These are phyloP conservation scores for Sarcodon aspratus DNA, from an alignment of 768 basidiomycete genomes.

Conservation along the genomic window DNA sequence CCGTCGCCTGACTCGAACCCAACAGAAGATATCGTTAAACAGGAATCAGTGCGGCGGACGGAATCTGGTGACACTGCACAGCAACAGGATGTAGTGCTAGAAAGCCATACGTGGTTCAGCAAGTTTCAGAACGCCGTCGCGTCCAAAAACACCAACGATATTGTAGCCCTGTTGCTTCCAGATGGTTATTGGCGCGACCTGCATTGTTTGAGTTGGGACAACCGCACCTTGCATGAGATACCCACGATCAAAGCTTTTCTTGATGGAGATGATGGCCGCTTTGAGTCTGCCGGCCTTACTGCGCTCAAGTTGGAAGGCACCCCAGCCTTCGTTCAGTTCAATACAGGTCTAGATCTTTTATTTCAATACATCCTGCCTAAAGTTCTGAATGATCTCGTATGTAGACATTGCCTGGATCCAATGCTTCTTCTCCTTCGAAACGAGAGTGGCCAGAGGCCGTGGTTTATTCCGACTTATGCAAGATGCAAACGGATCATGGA, in stretches of 20 bases:
- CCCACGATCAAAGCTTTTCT: slow-evolving; percentile 25
- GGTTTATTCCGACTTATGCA: slow-evolving; percentile 24
- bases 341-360: too few relatives aligned
- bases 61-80: too few relatives aligned
- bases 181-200: slow-evolving; percentile 39
- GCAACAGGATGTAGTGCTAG: too few relatives aligned
- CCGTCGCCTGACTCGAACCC: too few relatives aligned
- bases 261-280: neutral
- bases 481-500: slow-evolving; percentile 16
- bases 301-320: too few relatives aligned
- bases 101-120: neutral
- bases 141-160: neutral
- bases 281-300: too few relatives aligned
- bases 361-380: too few relatives aligned
- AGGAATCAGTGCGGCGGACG: too few relatives aligned
- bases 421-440: slow-evolving; percentile 35
- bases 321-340: too few relatives aligned
- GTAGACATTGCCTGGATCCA: slow-evolving; percentile 49
- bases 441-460: slow-evolving; percentile 17
- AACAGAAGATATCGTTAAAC: too few relatives aligned
- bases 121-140: neutral
- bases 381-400: too few relatives aligned
- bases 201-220: slow-evolving; percentile 39
- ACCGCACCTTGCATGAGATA: slow-evolving; percentile 32
- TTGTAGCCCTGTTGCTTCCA: slow-evolving; percentile 17